Evolutionary conservation across 768 basidiomycete genomes (phyloP), one percentile per base, ranked within the genome.

Genomic region (Obba rivulosa): DNA sequence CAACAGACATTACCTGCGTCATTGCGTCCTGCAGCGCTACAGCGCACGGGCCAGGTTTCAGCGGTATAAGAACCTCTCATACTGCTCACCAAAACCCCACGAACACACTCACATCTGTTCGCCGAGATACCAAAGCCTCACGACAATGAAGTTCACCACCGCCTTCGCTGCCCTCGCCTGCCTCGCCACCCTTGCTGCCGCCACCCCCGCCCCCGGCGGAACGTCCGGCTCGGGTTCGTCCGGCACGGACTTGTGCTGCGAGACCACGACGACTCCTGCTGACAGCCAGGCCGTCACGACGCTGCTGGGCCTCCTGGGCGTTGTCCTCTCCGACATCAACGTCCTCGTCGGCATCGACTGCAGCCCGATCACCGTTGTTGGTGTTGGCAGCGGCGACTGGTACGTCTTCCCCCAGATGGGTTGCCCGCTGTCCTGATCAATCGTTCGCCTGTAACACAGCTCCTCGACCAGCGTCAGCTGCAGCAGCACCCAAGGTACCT

Each of bases 271-370:
- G 28, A 16, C 5, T 16, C 34, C 42, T 43, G 45, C 51, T 10
- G 17, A n/a, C 22, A 31, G 20, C 24, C 16, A 22, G 14, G 17
- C 24, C 16, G 46, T 20, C 35, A 25, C 35, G 2, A 17, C 17
- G 5, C 40, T 49, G 14, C 42, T 57, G 21, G 53, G 45, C 20
- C 38, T 50, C 16, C 24, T 57, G 9, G 58, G 56, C 28, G 37
- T 55, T 25, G 53, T 57, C 31, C 21, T 57, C 11, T 46, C 53
- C 28, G 58, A 55, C 45, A 31, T 53, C 18, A 41, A 49, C 41
- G 55, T 48, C 28, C 39, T 46, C 31, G 34, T 59, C 18, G 55
- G 57, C n/a, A 40, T 57, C 41, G 34, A 23, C 34, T 59, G 56
- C 50, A 43, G 48, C 13, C 53, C 58, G 23, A 55, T 53, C 51